Percentiles rank a stretch among this genome's conserved stretches.
phyloP scores from a whole-genome alignment of 73 alveolate species.

The Paramecium caudatum region DNA sequence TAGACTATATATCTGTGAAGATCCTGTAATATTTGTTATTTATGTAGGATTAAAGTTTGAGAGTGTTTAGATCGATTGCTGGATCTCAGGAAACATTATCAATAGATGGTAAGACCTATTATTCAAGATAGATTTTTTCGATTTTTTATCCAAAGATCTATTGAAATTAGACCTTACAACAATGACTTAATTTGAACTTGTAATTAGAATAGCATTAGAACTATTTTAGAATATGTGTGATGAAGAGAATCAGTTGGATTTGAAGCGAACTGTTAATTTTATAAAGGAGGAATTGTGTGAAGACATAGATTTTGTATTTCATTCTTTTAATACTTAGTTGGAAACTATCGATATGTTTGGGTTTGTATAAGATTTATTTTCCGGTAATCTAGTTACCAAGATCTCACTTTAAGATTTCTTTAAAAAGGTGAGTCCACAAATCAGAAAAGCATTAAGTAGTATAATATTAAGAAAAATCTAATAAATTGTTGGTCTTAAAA shows the following conservation, averaged over 20 bases:
- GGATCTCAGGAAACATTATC: not conserved
- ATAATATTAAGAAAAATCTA: not conserved
- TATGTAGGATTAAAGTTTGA: conserved; percentile 59
- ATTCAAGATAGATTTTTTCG: conserved; percentile 5
- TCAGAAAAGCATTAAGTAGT: conserved; percentile 40
- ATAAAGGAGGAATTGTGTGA: conserved; percentile 48
- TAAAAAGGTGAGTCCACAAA: conserved; percentile 23
- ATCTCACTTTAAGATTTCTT: conserved; percentile 5
- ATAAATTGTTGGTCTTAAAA: conserved; percentile 41
- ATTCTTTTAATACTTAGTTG: not conserved
- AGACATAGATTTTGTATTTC: conserved; percentile 61
- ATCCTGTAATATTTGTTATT: conserved; percentile 38
- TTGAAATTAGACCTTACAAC: conserved; percentile 13
- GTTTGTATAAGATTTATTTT: conserved; percentile 50
- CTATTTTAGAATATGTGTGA: conserved; percentile 45
- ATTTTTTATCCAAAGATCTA: conserved; percentile 34
- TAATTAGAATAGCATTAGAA: conserved; percentile 45
- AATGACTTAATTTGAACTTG: conserved; percentile 28
- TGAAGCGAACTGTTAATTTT: conserved; percentile 41
- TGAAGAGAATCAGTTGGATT: conserved; percentile 22
- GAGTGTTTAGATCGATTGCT: conserved; percentile 15
- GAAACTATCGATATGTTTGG: conserved; percentile 68
- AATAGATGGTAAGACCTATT: conserved; percentile 26
- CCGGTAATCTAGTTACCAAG: conserved; percentile 35
- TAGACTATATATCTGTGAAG: conserved; percentile 56